phyloP scores from a whole-genome alignment of 495 filamentous ascomycete genomes.

The Penicillium argentinense region DNA sequence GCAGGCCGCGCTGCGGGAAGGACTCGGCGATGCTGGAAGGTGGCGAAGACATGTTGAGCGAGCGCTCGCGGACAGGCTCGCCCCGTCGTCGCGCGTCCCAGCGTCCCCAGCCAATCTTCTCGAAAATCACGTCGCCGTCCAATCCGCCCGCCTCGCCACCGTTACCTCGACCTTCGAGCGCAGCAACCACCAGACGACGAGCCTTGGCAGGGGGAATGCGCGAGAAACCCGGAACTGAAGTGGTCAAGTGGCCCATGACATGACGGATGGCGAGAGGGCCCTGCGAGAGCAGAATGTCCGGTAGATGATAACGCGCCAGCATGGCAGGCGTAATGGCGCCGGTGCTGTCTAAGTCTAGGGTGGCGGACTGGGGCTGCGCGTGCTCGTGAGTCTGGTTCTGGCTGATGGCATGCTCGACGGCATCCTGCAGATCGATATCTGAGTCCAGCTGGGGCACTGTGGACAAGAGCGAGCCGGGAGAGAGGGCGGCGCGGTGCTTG shows the following conservation, averaged over 20 bases:
- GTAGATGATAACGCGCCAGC: slow-evolving; percentile 88
- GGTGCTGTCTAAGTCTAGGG: slow-evolving; percentile 61
- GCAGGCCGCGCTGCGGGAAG: slow-evolving; percentile 56
- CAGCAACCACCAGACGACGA: slow-evolving; percentile 80
- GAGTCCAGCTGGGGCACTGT: slow-evolving; percentile 74
- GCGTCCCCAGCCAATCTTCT: slow-evolving; percentile 96
- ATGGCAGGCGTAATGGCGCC: slow-evolving; percentile 83
- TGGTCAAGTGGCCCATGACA: slow-evolving; percentile 89
- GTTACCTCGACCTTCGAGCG: slow-evolving; percentile 72
- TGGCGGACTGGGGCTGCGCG: slow-evolving; percentile 32
- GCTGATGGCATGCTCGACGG: slow-evolving; percentile 50
- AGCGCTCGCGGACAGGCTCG: slow-evolving; percentile 54
- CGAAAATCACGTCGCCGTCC: slow-evolving; percentile 79
- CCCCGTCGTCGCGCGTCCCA: slow-evolving; percentile 84
- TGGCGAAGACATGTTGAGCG: slow-evolving; percentile 35
- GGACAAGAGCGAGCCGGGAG: slow-evolving; percentile 48
- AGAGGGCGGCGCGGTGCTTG: slow-evolving; percentile 43
- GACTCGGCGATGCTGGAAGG: slow-evolving; percentile 55
- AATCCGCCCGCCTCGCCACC: slow-evolving; percentile 61
- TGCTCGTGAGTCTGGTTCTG: too few species aligned
- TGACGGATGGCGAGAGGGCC: slow-evolving; percentile 93
- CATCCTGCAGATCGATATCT: slow-evolving; percentile 82
- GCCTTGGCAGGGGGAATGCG: slow-evolving; percentile 90
- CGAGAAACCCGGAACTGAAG: slow-evolving; percentile 89
- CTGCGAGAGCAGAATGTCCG: slow-evolving; percentile 83